Conservation (phyloP, 2,329 filamentous ascomycete species). For the Coniochaeta prunicola region DNA sequence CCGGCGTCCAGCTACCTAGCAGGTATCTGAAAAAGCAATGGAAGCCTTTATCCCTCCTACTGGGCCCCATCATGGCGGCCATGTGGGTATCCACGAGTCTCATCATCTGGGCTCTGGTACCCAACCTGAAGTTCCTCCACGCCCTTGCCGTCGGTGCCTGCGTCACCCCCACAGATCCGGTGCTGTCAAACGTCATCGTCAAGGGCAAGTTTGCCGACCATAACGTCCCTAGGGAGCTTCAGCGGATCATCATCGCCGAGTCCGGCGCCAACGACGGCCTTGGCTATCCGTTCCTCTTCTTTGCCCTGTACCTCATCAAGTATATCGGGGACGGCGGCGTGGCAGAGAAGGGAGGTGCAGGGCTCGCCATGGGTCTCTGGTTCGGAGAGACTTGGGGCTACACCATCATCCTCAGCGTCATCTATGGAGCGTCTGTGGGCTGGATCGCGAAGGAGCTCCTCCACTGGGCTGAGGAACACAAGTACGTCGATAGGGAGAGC, state of each 20-base stretch:
- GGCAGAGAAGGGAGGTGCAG: slow-evolving; percentile 49
- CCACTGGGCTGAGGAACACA: slow-evolving; percentile 74
- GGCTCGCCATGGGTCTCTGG: slow-evolving; percentile 69
- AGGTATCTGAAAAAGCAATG: slow-evolving; percentile 75
- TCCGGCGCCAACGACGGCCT: slow-evolving; percentile 85
- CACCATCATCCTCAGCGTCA: slow-evolving; percentile 68
- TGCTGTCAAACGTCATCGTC: slow-evolving; percentile 82
- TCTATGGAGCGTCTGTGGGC: slow-evolving; percentile 71
- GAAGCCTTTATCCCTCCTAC: slow-evolving; percentile 64
- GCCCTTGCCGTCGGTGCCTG: slow-evolving; percentile 76
- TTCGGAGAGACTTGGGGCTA: slow-evolving; percentile 83
- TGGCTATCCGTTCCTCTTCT: slow-evolving; percentile 82
- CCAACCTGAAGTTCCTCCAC: slow-evolving; percentile 65
- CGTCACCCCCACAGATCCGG: slow-evolving; percentile 86
- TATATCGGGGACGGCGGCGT: slow-evolving; percentile 55
- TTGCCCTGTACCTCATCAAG: slow-evolving; percentile 77
- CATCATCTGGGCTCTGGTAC: slow-evolving; percentile 69
- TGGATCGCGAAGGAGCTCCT: slow-evolving; percentile 77
- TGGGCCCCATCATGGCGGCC: slow-evolving; percentile 74
- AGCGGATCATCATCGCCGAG: slow-evolving; percentile 75
- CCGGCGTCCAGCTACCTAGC: slow-evolving; percentile 79
- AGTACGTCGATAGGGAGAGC: slow-evolving; percentile 79
- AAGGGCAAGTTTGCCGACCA: slow-evolving; percentile 91
- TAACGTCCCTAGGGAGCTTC: slow-evolving; percentile 74
- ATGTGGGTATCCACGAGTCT: slow-evolving; percentile 87